A percentile compares a stretch with the other conserved stretches of the same genome.
Evolutionary conservation across 1,284 basidiomycete genomes (phyloP).

Genomic region (Cryptococcus maquisensis): DNA sequence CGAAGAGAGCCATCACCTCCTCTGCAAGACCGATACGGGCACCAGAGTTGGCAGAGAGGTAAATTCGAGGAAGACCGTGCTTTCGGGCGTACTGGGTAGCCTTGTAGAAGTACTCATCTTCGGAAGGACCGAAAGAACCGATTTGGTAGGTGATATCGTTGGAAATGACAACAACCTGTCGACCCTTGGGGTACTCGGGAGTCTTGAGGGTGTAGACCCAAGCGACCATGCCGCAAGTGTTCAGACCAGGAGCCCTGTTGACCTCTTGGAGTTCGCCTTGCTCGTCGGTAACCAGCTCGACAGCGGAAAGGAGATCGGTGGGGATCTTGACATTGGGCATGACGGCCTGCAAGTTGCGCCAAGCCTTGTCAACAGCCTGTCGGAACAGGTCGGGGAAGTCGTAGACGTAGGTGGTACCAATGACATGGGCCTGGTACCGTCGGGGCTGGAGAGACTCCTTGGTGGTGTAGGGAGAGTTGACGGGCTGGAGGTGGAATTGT

Average conservation of each 20-base stretch:
- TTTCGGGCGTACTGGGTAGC: slow-evolving; percentile 90
- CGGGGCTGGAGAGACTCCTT: slow-evolving; percentile 99
- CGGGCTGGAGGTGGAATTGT: slow-evolving; percentile 86
- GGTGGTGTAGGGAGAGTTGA: slow-evolving; percentile 87
- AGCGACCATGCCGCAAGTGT: slow-evolving; percentile 95
- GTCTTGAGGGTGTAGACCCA: slow-evolving; percentile 94
- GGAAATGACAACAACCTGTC: slow-evolving; percentile 82
- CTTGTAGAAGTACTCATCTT: slow-evolving; percentile 95
- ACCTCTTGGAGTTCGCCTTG: slow-evolving; percentile 85
- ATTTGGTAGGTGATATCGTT: slow-evolving; percentile 99
- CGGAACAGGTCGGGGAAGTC: slow-evolving; percentile 99
- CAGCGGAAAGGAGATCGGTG: slow-evolving; percentile 71
- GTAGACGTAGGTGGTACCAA: slow-evolving; percentile 97
- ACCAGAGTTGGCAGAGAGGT: slow-evolving; percentile 97
- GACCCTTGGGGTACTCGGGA: slow-evolving; percentile 88
- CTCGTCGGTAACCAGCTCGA: slow-evolving; percentile 92
- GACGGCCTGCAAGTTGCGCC: slow-evolving; percentile 66
- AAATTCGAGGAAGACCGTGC: slow-evolving; percentile 85
- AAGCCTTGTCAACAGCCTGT: slow-evolving; percentile 90
- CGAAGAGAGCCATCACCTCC: slow-evolving; percentile 84
- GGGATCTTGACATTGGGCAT: slow-evolving; percentile 69
- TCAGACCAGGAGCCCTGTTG: slow-evolving; percentile 85
- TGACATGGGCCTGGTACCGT: slow-evolving; percentile 97
- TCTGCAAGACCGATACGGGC: slow-evolving; percentile 95
- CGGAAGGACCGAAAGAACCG: slow-evolving; percentile 92